A percentile compares a stretch with the other conserved stretches of the same genome.
Evolutionary conservation across 257 asterid genomes (phyloP).

Genomic region (Lycium ferocissimum): DNA sequence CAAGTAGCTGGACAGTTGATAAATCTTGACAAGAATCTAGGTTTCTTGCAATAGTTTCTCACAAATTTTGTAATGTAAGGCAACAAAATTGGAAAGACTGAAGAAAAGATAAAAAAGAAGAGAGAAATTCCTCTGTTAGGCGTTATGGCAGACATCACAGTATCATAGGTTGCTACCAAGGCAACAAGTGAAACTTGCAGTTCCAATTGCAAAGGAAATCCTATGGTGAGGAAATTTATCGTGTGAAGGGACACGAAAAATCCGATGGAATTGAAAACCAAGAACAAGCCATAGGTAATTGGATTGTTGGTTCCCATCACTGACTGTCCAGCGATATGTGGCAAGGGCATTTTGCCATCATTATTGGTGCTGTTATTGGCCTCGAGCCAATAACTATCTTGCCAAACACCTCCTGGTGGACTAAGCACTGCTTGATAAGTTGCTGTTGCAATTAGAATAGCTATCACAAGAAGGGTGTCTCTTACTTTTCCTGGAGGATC

Average conservation of each 20-base stretch:
- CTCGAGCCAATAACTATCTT: constrained; percentile 40
- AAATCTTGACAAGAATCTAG: not conserved
- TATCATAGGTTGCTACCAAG: constrained; percentile 44
- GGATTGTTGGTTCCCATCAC: constrained; percentile 46
- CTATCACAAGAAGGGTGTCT: constrained; percentile 51
- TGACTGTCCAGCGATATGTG: constrained; percentile 50
- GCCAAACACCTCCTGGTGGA: constrained; percentile 73
- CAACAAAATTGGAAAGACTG: constrained; percentile 33
- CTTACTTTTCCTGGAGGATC: constrained; percentile 55
- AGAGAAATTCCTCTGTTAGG: constrained; percentile 22
- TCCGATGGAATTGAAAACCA: constrained; percentile 52
- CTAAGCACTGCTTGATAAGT: constrained; percentile 63
- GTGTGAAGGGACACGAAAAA: constrained; percentile 53
- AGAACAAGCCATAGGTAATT: constrained; percentile 27
- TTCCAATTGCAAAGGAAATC: constrained; percentile 56
- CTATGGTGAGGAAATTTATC: constrained; percentile 44
- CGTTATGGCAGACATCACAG: constrained; percentile 43
- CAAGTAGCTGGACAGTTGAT: not conserved
- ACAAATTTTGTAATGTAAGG: not conserved
- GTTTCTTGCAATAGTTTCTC: constrained; percentile 37
- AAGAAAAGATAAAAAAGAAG: constrained; percentile 30
- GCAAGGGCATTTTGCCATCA: not conserved
- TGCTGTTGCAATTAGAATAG: constrained; percentile 51
- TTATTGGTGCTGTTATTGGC: not conserved
- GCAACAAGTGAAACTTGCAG: constrained; percentile 47